Percentiles rank a stretch among this genome's conserved stretches.
phyloP scores from a whole-genome alignment of 2,329 filamentous ascomycete species.

The Aspergillus floridensis region DNA sequence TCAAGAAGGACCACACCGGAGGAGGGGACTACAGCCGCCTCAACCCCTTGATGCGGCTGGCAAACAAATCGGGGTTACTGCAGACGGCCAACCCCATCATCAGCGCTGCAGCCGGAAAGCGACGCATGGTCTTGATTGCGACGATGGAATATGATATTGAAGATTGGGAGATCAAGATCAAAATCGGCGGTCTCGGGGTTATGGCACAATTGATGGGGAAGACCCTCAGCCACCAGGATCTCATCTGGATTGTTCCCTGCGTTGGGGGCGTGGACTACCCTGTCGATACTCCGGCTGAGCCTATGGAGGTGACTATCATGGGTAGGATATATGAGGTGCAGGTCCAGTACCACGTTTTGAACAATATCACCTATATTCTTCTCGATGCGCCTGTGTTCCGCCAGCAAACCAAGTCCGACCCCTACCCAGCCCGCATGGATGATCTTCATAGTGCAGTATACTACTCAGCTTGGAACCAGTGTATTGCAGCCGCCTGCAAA shows the following conservation, averaged over 20 bases:
- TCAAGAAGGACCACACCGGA: not conserved
- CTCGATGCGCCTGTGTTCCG: conserved; percentile 65
- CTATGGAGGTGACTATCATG: conserved; percentile 61
- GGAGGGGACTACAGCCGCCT: not conserved
- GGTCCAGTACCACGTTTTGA: conserved; percentile 60
- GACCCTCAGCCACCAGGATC: conserved; percentile 60
- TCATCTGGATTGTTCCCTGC: conserved; percentile 61
- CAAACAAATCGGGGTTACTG: conserved; percentile 32
- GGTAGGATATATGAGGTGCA: conserved; percentile 59
- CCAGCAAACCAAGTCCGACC: conserved; percentile 59
- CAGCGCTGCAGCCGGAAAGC: conserved; percentile 18
- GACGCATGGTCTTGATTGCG: conserved; percentile 61
- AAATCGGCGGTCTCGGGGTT: conserved; percentile 66
- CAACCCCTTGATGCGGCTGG: conserved; percentile 32
- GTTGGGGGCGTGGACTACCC: conserved; percentile 65
- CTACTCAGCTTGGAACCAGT: conserved; percentile 68
- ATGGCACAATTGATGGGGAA: conserved; percentile 69
- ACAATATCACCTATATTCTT: conserved; percentile 66
- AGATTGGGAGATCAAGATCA: conserved; percentile 67
- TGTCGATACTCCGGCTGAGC: conserved; percentile 54
- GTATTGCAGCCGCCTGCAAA: conserved; percentile 61
- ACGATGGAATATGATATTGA: conserved; percentile 71
- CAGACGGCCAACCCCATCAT: conserved; percentile 32
- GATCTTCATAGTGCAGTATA: conserved; percentile 65
- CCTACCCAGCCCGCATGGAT: conserved; percentile 66